phyloP scores from a whole-genome alignment of 179 eudicot genomes.

The Pouteria campechiana region DNA sequence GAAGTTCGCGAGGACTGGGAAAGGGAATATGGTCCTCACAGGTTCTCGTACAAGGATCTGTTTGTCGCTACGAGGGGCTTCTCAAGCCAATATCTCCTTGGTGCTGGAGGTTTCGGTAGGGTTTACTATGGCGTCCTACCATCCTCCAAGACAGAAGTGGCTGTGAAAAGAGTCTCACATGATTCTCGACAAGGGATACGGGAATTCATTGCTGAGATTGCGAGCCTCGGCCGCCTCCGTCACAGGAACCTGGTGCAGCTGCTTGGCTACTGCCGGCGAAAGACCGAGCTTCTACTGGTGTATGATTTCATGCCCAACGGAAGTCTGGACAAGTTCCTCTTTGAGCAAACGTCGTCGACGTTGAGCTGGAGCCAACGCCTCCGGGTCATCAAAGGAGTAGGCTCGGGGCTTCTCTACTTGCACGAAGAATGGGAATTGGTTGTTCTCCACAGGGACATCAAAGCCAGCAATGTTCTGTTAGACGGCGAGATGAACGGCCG shows the following conservation, averaged over 20 bases:
- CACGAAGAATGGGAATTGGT: constrained; percentile 53
- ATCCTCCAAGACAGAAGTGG: not conserved
- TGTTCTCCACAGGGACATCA: constrained; percentile 56
- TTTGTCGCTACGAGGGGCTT: constrained; percentile 45
- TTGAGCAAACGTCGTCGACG: not conserved
- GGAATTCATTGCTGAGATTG: not conserved
- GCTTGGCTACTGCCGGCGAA: constrained; percentile 3
- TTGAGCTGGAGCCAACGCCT: not conserved
- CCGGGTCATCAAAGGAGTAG: not conserved
- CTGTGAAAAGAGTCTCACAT: constrained; percentile 27
- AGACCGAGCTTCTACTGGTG: constrained; percentile 10
- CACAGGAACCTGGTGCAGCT: not conserved
- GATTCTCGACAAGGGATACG: not conserved
- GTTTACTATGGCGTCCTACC: constrained; percentile 20
- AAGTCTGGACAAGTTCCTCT: not conserved
- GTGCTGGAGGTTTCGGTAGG: constrained; percentile 47
- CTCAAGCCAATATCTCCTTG: constrained; percentile 28
- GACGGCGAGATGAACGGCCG: constrained; percentile 35
- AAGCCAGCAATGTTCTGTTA: constrained; percentile 47
- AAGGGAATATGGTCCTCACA: constrained; percentile 38
- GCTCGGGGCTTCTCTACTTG: not conserved
- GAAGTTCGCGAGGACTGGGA: constrained; percentile 50
- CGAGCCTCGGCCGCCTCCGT: not conserved
- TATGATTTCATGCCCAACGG: constrained; percentile 2
- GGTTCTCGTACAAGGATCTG: constrained; percentile 36